A percentile compares a stretch with the other conserved stretches of the same genome.
Conservation (phyloP, 2,329 filamentous ascomycete genomes). For the Hymenoscyphus infarciens region DNA sequence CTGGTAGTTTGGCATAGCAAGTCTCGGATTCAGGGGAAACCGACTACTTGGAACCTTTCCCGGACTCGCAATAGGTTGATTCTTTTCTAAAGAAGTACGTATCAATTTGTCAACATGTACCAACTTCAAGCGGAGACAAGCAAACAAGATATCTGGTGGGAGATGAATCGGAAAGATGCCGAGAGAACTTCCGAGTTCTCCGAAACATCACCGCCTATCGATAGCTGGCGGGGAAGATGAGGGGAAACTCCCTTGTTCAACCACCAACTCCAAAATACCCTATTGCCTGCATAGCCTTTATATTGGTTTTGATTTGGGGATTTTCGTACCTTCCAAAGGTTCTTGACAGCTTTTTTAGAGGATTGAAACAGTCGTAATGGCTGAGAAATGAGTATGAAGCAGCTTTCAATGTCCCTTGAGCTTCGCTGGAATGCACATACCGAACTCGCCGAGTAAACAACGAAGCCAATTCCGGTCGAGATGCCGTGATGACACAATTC, state of each 20-base stretch:
- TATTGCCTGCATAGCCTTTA: not conserved
- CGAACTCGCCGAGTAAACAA: conserved; percentile 3
- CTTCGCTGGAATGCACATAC: not conserved
- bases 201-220: conserved; percentile 11
- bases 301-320: not conserved
- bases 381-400: not conserved
- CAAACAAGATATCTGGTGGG: not conserved
- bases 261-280: not conserved
- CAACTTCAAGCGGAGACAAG: not conserved
- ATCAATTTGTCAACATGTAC: not conserved
- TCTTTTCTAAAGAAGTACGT: not conserved
- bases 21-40: not conserved
- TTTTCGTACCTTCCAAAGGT: not conserved
- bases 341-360: not conserved
- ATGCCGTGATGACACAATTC: not conserved
- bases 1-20: not conserved
- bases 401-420: too few species aligned
- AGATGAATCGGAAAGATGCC: conserved; percentile 11
- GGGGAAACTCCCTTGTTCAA: not conserved
- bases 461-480: not conserved
- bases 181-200: conserved; percentile 8
- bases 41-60: not conserved
- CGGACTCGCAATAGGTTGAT: not conserved
- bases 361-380: not conserved
- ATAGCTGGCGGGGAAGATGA: conserved; percentile 3